Percentiles rank a stretch among this genome's conserved stretches.
These are phyloP conservation scores for Aureobasidium lini DNA, from an alignment of 2,329 filamentous ascomycete species.

Conservation along the genomic window DNA sequence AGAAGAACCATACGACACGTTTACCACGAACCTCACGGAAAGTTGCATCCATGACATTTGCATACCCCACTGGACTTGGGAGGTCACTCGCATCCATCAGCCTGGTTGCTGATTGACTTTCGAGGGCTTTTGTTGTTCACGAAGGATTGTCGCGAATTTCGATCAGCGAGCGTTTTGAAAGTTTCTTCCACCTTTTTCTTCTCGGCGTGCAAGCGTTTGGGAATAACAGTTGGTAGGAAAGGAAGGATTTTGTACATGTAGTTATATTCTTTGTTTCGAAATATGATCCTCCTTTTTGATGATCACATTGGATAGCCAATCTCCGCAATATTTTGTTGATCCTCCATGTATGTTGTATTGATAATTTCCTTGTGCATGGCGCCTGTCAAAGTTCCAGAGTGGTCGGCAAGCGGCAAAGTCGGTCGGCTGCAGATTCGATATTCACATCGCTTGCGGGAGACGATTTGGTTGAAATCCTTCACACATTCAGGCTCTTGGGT, in stretches of 20 bases:
- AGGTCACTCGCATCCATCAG: too few species aligned
- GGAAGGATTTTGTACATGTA: background rate
- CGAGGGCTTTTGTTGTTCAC: background rate
- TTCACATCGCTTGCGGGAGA: background rate
- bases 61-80: background rate
- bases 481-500: background rate
- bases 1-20: background rate
- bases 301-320: background rate
- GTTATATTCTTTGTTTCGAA: background rate
- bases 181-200: background rate
- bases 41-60: background rate
- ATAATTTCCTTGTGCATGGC: background rate
- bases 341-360: background rate
- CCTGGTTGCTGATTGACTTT: too few species aligned
- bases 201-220: background rate
- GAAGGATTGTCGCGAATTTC: background rate
- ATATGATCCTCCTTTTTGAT: background rate
- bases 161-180: constrained; percentile 1
- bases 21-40: background rate
- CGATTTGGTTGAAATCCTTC: background rate
- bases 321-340: background rate
- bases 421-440: background rate
- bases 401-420: background rate
- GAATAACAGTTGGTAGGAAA: background rate
- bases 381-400: background rate